Base-by-base conservation (phyloP, 345 rosid genomes). In the Dovyalis caffra region DNA sequence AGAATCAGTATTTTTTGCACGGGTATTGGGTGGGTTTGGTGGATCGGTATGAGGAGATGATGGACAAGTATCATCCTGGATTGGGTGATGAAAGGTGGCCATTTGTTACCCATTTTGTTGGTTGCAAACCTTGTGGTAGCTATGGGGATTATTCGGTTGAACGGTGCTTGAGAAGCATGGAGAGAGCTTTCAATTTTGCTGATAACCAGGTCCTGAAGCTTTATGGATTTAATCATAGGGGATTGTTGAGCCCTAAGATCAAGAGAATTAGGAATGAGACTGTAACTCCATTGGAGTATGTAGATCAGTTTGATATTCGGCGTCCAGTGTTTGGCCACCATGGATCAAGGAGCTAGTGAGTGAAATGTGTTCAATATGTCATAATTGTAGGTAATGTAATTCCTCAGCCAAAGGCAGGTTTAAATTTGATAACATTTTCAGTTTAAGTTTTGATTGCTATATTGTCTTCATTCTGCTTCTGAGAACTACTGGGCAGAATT, bases 21-120 rank as follows among this genome's bases (percentile, higher is more conserved):
- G 98, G 98, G 31, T 95, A 90, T 75, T 95, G 98, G 95, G 93
- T 88, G 15, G 99, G 97, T 4, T 81, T 95, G 83, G 98, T 91
- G 61, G 98, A 92, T 81, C 82, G 77, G 82, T 95, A 95, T 1
- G 99, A 95, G 87, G 99, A 95, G 85, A 92, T 95, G 95, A 84
- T 92, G 15, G 97, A 91, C 74, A 95, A 95, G 90, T 90, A 95
- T 51, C 97, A 92, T 82, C 95, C 98, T 0, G 98, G 99, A 0
- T 78, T 91, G 77, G 99, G 99, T 18, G 98, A 95, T 37, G 97
- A 92, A 76, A 91, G 99, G 83, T 92, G 99, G 97, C 99, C 99
- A 0, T 92, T 95, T 71, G 91, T 95, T 60, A 95, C 99, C 35
- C 95, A 95, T 71, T 95, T 92, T 20, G 98, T 95, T 8, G 98